Evolutionary conservation across 2,329 filamentous ascomycete species (phyloP).

Genomic region (Scorias spongiosa): DNA sequence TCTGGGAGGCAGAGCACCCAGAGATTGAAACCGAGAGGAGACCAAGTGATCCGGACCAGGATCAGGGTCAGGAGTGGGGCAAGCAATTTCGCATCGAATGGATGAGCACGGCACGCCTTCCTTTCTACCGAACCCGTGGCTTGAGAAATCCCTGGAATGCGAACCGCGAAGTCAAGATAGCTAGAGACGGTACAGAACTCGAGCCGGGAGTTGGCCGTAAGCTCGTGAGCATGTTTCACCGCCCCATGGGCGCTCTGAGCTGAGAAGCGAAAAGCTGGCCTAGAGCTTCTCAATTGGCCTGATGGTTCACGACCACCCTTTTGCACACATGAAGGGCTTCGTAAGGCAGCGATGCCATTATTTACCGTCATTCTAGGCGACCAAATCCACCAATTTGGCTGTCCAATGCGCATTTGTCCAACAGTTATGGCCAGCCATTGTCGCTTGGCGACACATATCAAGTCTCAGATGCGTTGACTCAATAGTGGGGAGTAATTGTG

Average conservation of each 20-base stretch:
- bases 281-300: too few species aligned
- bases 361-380: too few species aligned
- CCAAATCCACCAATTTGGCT: too few species aligned
- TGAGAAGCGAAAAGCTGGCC: too few species aligned
- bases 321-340: too few species aligned
- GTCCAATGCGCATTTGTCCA: too few species aligned
- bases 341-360: too few species aligned
- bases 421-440: too few species aligned
- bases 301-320: too few species aligned
- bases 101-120: constrained; percentile 67
- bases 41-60: constrained; percentile 4
- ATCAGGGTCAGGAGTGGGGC: constrained; percentile 53
- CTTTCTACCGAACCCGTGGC: constrained; percentile 78
- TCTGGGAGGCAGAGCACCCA: constrained; percentile 65
- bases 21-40: constrained; percentile 11
- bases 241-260: not conserved
- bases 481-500: too few species aligned
- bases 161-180: constrained; percentile 91
- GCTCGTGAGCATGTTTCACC: constrained; percentile 57
- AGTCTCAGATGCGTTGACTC: too few species aligned
- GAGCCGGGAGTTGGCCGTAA: constrained; percentile 67
- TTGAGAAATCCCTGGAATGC: constrained; percentile 89
- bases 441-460: too few species aligned
- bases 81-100: constrained; percentile 86
- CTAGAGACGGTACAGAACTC: constrained; percentile 82